A percentile compares a stretch with the other conserved stretches of the same genome.
These are phyloP conservation scores for Huntiella moniliformis DNA, from an alignment of 2,329 filamentous ascomycete genomes.

Conservation along the genomic window DNA sequence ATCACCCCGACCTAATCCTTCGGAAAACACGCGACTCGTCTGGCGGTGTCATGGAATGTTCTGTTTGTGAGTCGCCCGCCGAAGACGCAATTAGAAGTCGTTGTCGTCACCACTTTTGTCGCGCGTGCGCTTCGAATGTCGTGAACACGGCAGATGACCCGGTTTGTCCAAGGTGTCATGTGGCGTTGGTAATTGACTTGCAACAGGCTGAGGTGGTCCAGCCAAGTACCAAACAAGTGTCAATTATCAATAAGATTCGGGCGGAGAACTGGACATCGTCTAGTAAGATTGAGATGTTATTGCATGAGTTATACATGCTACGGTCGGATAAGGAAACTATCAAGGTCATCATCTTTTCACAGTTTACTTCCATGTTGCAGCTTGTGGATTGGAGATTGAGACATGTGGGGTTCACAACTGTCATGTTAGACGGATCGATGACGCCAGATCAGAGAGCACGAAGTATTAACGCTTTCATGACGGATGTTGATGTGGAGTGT, in stretches of 20 bases:
- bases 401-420: slow-evolving; percentile 90
- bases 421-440: slow-evolving; percentile 97
- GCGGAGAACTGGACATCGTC: slow-evolving; percentile 98
- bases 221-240: slow-evolving; percentile 73
- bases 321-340: slow-evolving; percentile 82
- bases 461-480: slow-evolving; percentile 94
- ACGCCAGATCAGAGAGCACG: slow-evolving; percentile 81
- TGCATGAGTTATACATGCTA: slow-evolving; percentile 83
- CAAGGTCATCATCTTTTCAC: slow-evolving; percentile 94
- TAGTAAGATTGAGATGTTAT: slow-evolving; percentile 91
- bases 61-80: slow-evolving; percentile 88
- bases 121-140: slow-evolving; percentile 29
- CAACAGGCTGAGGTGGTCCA: slow-evolving; percentile 93
- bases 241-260: slow-evolving; percentile 95
- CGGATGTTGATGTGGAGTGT: slow-evolving; percentile 78
- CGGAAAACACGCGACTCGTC: slow-evolving; percentile 60
- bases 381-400: slow-evolving; percentile 92
- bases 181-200: slow-evolving; percentile 72
- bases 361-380: slow-evolving; percentile 94
- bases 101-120: slow-evolving; percentile 62
- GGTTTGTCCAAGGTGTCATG: slow-evolving; percentile 83
- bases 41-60: slow-evolving; percentile 79
- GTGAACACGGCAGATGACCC: slow-evolving; percentile 58
- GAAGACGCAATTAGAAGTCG: slow-evolving; percentile 85
- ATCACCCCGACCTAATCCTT: slow-evolving; percentile 84